phyloP scores from a whole-genome alignment of 345 rosid genomes.

The Dovyalis caffra region DNA sequence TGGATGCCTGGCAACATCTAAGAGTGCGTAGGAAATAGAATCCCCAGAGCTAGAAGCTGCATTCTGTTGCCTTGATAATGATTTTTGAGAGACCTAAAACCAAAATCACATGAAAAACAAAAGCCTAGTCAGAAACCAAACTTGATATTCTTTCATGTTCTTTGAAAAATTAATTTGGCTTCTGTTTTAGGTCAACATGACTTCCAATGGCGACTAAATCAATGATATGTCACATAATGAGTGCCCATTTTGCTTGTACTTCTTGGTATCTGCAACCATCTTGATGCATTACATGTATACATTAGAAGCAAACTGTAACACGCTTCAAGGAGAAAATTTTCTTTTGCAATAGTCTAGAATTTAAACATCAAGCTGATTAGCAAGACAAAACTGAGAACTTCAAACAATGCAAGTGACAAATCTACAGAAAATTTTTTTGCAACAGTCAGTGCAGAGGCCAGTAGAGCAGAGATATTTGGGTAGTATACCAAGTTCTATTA shows the following conservation, averaged over 20 bases:
- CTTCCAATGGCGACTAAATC: neutral
- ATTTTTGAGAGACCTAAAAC: conserved; percentile 70
- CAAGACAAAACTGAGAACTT: no score
- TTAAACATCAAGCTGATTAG: no score
- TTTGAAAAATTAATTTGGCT: neutral
- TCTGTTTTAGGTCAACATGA: neutral
- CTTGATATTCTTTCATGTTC: neutral
- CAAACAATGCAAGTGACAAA: no score
- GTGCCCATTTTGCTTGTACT: neutral
- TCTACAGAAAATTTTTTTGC: no score
- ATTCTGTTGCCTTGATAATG: conserved; percentile 59
- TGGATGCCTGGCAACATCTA: conserved; percentile 66
- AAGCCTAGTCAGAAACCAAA: neutral
- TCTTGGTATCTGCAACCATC: neutral
- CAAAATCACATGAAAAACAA: conserved; percentile 16
- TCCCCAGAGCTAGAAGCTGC: conserved; percentile 41
- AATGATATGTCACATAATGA: neutral
- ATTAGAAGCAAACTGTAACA: no score
- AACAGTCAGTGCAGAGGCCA: no score
- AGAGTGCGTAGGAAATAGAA: conserved; percentile 53
- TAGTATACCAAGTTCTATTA: neutral
- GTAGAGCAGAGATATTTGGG: no score
- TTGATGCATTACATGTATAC: no score
- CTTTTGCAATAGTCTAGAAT: no score
- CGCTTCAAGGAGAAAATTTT: no score